Percentiles rank a stretch among this genome's conserved stretches.
These are phyloP conservation scores for Diatrype stigma DNA, from an alignment of 2,329 filamentous ascomycete species.

Conservation along the genomic window DNA sequence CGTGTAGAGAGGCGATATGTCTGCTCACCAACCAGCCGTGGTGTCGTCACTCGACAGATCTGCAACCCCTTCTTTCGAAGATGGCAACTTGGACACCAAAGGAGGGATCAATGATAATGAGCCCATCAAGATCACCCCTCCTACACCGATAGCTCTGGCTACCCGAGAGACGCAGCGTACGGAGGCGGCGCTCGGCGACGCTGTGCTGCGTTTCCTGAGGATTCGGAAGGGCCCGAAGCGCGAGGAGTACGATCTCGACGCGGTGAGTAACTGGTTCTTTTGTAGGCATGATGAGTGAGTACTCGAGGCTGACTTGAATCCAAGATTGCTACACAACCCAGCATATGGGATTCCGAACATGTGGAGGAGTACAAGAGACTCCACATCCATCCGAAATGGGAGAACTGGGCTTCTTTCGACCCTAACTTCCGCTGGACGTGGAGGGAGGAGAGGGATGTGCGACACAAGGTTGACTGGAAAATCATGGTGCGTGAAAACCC, in stretches of 20 bases:
- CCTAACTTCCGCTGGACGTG: conserved; percentile 31
- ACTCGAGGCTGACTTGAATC: conserved; percentile 8
- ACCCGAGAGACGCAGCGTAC: conserved; percentile 21
- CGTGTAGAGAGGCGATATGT: conserved; percentile 11
- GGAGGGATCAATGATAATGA: conserved; percentile 7
- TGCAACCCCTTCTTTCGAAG: conserved; percentile 13
- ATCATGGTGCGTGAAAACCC: conserved; percentile 29
- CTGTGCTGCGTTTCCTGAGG: conserved; percentile 27
- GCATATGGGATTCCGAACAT: conserved; percentile 33
- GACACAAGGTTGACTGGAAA: conserved; percentile 32
- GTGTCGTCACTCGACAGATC: conserved; percentile 5
- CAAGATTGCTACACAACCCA: conserved; percentile 32
- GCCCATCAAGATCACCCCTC: conserved; percentile 2
- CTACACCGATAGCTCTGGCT: conserved; percentile 19
- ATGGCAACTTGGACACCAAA: conserved; percentile 6
- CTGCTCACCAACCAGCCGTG: conserved; percentile 7
- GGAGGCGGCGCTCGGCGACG: conserved; percentile 29
- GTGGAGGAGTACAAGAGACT: conserved; percentile 30
- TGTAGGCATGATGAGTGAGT: not conserved
- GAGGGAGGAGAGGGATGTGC: conserved; percentile 29
- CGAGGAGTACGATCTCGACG: conserved; percentile 25
- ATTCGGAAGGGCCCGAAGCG: conserved; percentile 28
- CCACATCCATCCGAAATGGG: conserved; percentile 33
- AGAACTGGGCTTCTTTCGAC: conserved; percentile 31
- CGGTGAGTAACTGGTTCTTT: conserved; percentile 14